phyloP scores from a whole-genome alignment of 441 rosid species.

The Pelargonium citronellum region DNA sequence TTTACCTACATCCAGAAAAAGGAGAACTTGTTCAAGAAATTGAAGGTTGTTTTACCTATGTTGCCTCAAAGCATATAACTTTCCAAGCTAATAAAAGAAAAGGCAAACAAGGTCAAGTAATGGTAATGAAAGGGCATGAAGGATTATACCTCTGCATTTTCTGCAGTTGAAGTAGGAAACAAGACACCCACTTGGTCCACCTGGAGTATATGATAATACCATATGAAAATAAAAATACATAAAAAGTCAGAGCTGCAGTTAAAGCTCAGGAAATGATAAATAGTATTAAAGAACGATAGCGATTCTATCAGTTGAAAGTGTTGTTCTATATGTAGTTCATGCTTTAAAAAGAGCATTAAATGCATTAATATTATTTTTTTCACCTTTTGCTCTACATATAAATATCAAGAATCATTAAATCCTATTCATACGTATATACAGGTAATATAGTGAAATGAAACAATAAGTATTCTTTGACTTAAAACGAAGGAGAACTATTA shows the following conservation, averaged over 20 bases:
- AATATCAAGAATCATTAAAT: background rate
- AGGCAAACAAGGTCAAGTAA: background rate
- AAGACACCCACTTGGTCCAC: slow-evolving; percentile 54
- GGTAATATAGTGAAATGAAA: background rate
- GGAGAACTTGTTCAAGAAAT: background rate
- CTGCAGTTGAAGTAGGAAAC: slow-evolving; percentile 38
- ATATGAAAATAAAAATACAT: background rate
- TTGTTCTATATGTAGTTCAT: background rate
- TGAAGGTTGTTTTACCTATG: background rate
- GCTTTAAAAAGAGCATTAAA: background rate
- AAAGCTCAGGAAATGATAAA: slow-evolving; percentile 1
- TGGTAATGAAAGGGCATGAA: slow-evolving; percentile 17
- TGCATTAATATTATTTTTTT: background rate
- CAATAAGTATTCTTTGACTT: background rate
- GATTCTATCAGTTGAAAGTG: background rate
- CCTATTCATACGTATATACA: background rate
- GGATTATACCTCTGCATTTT: slow-evolving; percentile 43
- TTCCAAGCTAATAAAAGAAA: background rate
- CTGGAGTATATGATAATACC: slow-evolving; percentile 31
- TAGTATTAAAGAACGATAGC: background rate
- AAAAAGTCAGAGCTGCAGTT: background rate
- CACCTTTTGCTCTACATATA: background rate
- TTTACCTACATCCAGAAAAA: slow-evolving; percentile 37
- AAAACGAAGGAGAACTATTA: background rate
- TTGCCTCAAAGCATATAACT: background rate